Evolutionary conservation across 2,329 filamentous ascomycete genomes (phyloP).

Genomic region (Ceratocystis ficicola): DNA sequence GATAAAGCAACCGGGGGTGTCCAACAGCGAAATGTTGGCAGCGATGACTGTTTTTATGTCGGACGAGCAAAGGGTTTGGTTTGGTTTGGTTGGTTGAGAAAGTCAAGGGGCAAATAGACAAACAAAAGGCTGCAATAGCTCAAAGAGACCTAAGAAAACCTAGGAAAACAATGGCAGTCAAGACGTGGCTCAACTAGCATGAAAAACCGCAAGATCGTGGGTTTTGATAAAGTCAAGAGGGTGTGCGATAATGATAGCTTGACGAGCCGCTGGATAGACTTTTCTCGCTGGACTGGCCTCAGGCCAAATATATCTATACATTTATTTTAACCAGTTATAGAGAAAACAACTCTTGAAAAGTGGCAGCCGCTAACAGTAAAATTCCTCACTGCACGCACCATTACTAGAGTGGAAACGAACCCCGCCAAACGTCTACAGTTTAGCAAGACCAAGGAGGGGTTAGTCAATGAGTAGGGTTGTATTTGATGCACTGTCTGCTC

Average conservation of each 20-base stretch:
- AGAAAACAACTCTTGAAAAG: neutral
- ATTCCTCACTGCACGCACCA: constrained; percentile 6
- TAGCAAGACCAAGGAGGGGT: constrained; percentile 10
- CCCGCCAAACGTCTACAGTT: constrained; percentile 12
- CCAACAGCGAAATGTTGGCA: neutral
- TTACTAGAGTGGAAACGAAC: neutral
- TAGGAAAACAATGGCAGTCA: neutral
- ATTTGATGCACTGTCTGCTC: neutral
- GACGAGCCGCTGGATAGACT: constrained; percentile 13
- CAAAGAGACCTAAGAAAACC: neutral
- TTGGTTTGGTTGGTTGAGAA: neutral
- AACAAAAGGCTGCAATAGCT: neutral
- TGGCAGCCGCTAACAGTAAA: neutral
- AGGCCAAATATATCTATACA: constrained; percentile 14
- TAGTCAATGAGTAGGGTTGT: neutral
- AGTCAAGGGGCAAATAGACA: neutral
- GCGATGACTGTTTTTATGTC: neutral
- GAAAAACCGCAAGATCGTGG: neutral
- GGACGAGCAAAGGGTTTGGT: neutral
- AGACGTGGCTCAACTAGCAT: neutral
- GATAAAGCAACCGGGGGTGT: neutral
- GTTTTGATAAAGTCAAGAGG: neutral
- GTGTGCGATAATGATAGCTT: constrained; percentile 7
- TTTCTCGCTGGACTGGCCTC: constrained; percentile 4
- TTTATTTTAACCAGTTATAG: neutral